phyloP scores from a whole-genome alignment of 2,329 filamentous ascomycete species.

The Hypoxylon sp. region DNA sequence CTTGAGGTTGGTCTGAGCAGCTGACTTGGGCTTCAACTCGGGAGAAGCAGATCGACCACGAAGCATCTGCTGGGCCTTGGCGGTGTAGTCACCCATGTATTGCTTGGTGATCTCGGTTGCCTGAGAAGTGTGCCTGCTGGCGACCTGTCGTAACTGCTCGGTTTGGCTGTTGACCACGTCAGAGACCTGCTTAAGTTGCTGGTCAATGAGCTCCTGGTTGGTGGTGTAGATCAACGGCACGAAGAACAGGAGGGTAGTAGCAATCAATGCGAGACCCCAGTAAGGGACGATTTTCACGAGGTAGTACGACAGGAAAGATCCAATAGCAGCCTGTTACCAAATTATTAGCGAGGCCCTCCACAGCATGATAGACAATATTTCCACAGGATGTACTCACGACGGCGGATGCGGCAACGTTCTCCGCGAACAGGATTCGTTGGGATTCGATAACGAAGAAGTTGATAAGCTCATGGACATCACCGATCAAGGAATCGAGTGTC shows the following conservation, averaged over 20 bases:
- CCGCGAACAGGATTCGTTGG: constrained; percentile 77
- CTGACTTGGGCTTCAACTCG: constrained; percentile 58
- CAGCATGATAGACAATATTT: background rate
- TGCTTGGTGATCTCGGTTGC: constrained; percentile 76
- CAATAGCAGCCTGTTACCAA: constrained; percentile 66
- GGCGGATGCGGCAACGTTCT: constrained; percentile 73
- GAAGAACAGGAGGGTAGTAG: constrained; percentile 72
- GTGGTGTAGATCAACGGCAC: constrained; percentile 74
- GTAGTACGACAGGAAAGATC: constrained; percentile 76
- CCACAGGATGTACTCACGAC: constrained; percentile 63
- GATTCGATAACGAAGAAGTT: constrained; percentile 81
- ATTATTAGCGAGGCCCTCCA: constrained; percentile 30
- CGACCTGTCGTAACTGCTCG: constrained; percentile 71
- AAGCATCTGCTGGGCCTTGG: constrained; percentile 76
- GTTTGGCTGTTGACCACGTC: constrained; percentile 74
- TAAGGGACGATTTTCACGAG: constrained; percentile 78
- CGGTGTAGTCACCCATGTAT: constrained; percentile 76
- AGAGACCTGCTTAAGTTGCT: constrained; percentile 70
- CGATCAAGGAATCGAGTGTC: constrained; percentile 72
- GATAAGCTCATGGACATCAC: constrained; percentile 76
- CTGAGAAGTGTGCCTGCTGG: constrained; percentile 74
- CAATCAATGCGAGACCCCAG: constrained; percentile 76
- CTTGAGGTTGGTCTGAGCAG: constrained; percentile 50
- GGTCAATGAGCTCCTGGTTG: constrained; percentile 79
- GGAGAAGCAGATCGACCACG: constrained; percentile 64